These are phyloP conservation scores for Aristolochia contorta DNA, from an alignment of 164 flowering plant genomes.

Conservation along the genomic window DNA sequence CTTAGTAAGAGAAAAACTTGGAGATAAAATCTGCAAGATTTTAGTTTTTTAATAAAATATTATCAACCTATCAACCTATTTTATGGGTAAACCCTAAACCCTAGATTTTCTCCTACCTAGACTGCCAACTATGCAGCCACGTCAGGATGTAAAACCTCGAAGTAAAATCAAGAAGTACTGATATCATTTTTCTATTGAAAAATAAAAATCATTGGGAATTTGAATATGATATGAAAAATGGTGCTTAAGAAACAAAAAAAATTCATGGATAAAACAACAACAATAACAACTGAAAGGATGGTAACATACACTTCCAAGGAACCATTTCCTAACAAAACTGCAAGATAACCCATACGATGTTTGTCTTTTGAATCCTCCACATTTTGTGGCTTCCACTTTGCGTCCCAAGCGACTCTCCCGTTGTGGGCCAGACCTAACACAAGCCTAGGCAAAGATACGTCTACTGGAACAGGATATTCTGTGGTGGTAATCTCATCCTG, in stretches of 20 bases:
- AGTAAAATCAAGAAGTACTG: no score
- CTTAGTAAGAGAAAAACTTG: no score
- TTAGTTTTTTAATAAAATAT: no score
- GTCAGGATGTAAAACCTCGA: no score
- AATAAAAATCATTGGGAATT: no score
- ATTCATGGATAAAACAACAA: neutral
- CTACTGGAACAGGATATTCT: constrained; percentile 24
- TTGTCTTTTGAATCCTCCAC: constrained; percentile 23
- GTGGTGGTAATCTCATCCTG: no score
- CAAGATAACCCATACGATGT: constrained; percentile 80
- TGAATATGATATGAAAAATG: neutral
- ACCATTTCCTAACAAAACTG: constrained; percentile 90
- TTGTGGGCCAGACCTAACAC: constrained; percentile 81
- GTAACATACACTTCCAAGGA: constrained; percentile 84
- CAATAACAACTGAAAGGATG: neutral
- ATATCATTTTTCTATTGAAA: no score
- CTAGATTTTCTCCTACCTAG: no score
- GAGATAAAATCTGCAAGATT: no score
- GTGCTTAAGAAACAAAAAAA: neutral
- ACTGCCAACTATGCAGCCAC: no score
- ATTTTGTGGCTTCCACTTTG: constrained; percentile 70
- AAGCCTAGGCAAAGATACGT: constrained; percentile 53
- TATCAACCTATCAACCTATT: no score
- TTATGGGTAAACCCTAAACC: no score
- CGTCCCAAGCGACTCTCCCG: constrained; percentile 98